phyloP scores from a whole-genome alignment of 1,284 basidiomycete species.

The Marasmius fiardii region DNA sequence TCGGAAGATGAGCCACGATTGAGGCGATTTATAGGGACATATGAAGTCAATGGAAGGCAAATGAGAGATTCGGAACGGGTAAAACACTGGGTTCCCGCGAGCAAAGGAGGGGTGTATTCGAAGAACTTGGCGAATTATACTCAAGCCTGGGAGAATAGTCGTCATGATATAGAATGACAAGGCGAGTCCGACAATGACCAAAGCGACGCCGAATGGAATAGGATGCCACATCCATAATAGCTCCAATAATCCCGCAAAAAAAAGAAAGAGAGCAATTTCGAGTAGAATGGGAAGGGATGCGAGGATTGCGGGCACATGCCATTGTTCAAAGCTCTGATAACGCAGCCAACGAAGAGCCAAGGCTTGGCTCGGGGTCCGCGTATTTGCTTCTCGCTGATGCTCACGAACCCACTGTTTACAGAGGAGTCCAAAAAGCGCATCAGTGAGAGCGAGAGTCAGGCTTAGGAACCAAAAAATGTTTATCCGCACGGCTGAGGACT shows the following conservation, averaged over 20 bases:
- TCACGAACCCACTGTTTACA: slow-evolving; percentile 14
- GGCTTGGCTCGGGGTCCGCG: neutral
- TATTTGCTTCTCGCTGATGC: slow-evolving; percentile 2
- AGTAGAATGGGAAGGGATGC: neutral
- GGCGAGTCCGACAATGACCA: neutral
- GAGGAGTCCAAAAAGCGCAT: slow-evolving; percentile 4
- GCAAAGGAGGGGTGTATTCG: neutral
- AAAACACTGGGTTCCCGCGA: neutral
- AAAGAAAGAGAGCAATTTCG: slow-evolving; percentile 2
- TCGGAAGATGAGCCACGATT: neutral
- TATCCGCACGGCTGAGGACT: neutral
- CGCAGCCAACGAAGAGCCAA: neutral
- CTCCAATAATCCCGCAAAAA: slow-evolving; percentile 5
- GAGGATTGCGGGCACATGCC: neutral
- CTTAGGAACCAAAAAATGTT: slow-evolving; percentile 11
- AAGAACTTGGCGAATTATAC: neutral
- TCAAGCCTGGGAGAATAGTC: neutral
- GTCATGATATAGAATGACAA: neutral
- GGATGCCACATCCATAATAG: slow-evolving; percentile 1
- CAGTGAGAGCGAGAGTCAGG: slow-evolving; percentile 3
- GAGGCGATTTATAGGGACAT: neutral
- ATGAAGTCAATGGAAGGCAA: neutral
- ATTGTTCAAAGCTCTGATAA: neutral
- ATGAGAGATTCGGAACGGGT: neutral
- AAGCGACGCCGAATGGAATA: neutral